Percentiles rank a stretch among this genome's conserved stretches.
Evolutionary conservation across 2,329 filamentous ascomycete species (phyloP).

Genomic region (Grosmannia huntii): DNA sequence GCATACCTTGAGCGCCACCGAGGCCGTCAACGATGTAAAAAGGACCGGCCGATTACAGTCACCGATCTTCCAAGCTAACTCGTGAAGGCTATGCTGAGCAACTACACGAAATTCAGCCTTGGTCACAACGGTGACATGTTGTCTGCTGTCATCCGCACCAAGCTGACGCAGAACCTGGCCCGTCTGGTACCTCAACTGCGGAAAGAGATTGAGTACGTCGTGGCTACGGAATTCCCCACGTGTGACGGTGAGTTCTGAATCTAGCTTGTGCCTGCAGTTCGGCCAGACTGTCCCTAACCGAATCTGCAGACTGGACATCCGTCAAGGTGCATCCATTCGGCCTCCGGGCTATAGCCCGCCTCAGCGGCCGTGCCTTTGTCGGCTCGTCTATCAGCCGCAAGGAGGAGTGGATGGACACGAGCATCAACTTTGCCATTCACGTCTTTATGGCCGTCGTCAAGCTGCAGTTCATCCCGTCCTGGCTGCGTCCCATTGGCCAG

Average conservation of each 20-base stretch:
- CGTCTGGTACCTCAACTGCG: conserved; percentile 32
- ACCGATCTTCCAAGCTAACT: not conserved
- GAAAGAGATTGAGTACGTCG: conserved; percentile 31
- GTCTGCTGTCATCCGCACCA: conserved; percentile 30
- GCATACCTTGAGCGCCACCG: conserved; percentile 33
- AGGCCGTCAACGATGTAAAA: conserved; percentile 33
- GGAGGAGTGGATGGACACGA: conserved; percentile 40
- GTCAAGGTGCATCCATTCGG: conserved; percentile 39
- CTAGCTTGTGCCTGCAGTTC: no score
- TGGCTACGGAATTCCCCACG: conserved; percentile 33
- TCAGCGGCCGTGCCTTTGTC: conserved; percentile 41
- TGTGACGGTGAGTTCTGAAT: conserved; percentile 24
- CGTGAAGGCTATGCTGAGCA: conserved; percentile 33
- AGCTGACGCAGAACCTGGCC: conserved; percentile 33
- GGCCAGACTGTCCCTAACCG: not conserved
- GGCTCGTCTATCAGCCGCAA: conserved; percentile 36
- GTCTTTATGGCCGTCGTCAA: conserved; percentile 34
- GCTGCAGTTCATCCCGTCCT: conserved; percentile 38
- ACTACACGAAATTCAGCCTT: conserved; percentile 36
- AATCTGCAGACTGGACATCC: conserved; percentile 36
- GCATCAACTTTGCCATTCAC: conserved; percentile 36
- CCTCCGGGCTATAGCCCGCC: conserved; percentile 35
- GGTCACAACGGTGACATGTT: conserved; percentile 33
- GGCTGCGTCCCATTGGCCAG: conserved; percentile 33
- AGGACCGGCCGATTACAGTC: not conserved